Evolutionary conservation across 208 protist genomes (phyloP).

Genomic region (Trypanosoma rangeli): DNA sequence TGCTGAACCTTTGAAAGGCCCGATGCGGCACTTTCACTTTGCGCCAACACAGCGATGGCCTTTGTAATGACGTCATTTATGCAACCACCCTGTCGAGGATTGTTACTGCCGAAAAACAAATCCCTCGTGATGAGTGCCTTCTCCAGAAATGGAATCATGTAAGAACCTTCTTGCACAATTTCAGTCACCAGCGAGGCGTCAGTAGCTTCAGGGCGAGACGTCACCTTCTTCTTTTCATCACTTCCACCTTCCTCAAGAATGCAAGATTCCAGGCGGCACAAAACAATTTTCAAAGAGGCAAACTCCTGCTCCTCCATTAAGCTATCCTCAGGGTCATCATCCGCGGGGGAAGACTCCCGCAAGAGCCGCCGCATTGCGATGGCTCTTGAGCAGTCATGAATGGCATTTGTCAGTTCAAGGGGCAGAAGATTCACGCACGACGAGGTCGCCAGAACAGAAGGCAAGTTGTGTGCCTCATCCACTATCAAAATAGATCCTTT

Average conservation of each 20-base stretch:
- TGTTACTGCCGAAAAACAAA: slow-evolving; percentile 42
- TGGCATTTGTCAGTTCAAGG: slow-evolving; percentile 70
- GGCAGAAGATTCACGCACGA: slow-evolving; percentile 67
- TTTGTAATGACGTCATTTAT: slow-evolving; percentile 66
- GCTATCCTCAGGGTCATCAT: slow-evolving; percentile 13
- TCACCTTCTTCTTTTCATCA: neutral
- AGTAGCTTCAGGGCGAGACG: neutral
- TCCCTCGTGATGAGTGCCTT: slow-evolving; percentile 76
- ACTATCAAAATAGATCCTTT: slow-evolving; percentile 92
- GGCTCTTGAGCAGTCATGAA: slow-evolving; percentile 77
- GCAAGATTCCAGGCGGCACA: slow-evolving; percentile 50
- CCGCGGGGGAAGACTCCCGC: slow-evolving; percentile 18
- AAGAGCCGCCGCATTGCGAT: slow-evolving; percentile 54
- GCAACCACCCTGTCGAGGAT: slow-evolving; percentile 18
- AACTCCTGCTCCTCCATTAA: slow-evolving; percentile 64
- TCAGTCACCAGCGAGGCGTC: slow-evolving; percentile 28
- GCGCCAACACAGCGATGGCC: slow-evolving; percentile 56
- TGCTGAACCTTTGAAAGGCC: slow-evolving; percentile 72
- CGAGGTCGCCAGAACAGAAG: slow-evolving; percentile 59
- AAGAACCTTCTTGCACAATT: slow-evolving; percentile 54
- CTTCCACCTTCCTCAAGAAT: slow-evolving; percentile 35
- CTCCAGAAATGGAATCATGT: slow-evolving; percentile 68
- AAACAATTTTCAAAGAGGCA: slow-evolving; percentile 74
- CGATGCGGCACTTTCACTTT: slow-evolving; percentile 55
- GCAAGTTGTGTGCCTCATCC: slow-evolving; percentile 97